Evolutionary conservation across 2,329 filamentous ascomycete species (phyloP).

Genomic region (Trichoderma asperellum): DNA sequence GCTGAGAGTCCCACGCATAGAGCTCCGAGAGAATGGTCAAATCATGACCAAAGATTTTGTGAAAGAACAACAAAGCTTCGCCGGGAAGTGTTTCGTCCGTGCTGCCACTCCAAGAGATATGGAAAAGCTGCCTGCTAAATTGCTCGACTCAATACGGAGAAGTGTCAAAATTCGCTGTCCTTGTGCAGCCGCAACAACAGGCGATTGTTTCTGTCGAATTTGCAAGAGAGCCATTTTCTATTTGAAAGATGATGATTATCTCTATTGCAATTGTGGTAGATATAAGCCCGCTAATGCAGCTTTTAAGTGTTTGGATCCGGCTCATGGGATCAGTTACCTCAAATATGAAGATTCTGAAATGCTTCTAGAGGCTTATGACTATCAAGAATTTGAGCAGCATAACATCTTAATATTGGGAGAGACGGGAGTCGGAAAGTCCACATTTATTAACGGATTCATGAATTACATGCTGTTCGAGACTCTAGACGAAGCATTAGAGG

Average conservation of each 20-base stretch:
- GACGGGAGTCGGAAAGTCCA: slow-evolving; percentile 53
- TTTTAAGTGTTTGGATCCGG: background rate
- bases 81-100: background rate
- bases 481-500: slow-evolving; percentile 43
- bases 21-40: background rate
- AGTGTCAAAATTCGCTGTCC: background rate
- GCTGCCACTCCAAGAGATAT: background rate
- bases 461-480: slow-evolving; percentile 48
- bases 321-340: background rate
- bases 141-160: background rate
- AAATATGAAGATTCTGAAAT: background rate
- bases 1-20: background rate
- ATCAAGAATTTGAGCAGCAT: slow-evolving; percentile 34
- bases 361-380: background rate
- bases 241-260: background rate
- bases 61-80: background rate
- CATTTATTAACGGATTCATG: slow-evolving; percentile 53
- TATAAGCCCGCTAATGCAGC: background rate
- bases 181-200: background rate
- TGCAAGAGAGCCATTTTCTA: background rate
- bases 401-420: slow-evolving; percentile 53
- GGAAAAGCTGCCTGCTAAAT: background rate
- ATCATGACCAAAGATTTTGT: background rate
- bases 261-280: background rate
- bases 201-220: background rate